Evolutionary conservation across 1,284 basidiomycete species (phyloP).

Genomic region (Irpex rosettiformis): DNA sequence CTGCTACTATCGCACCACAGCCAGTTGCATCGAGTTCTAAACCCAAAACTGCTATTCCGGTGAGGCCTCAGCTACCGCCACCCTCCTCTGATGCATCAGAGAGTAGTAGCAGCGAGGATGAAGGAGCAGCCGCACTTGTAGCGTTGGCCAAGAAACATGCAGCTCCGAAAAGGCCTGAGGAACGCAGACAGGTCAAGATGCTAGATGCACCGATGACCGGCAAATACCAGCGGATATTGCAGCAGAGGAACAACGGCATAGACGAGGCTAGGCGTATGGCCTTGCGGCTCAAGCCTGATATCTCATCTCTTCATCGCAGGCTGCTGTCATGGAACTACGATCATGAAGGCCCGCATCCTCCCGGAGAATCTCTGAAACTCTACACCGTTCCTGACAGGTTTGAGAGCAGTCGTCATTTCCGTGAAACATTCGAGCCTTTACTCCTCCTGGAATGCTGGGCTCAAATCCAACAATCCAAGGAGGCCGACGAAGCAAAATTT

Average conservation of each 20-base stretch:
- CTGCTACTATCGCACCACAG: slow-evolving; percentile 3
- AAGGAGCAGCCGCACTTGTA: slow-evolving; percentile 49
- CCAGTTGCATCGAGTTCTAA: slow-evolving; percentile 28
- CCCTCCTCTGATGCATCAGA: slow-evolving; percentile 2
- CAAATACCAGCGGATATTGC: slow-evolving; percentile 35
- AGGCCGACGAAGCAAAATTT: slow-evolving; percentile 52
- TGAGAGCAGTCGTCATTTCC: slow-evolving; percentile 65
- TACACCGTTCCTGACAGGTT: slow-evolving; percentile 67
- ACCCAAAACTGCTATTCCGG: slow-evolving; percentile 29
- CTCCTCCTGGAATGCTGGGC: slow-evolving; percentile 92
- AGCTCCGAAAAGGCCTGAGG: slow-evolving; percentile 50
- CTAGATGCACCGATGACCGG: slow-evolving; percentile 48
- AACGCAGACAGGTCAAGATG: slow-evolving; percentile 70
- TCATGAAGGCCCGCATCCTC: slow-evolving; percentile 59
- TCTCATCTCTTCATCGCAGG: slow-evolving; percentile 75
- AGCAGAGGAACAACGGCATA: slow-evolving; percentile 44
- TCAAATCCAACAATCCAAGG: slow-evolving; percentile 78
- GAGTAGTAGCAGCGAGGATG: slow-evolving; percentile 27
- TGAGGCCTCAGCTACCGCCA: slow-evolving; percentile 31
- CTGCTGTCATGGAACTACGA: slow-evolving; percentile 88
- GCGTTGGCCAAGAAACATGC: slow-evolving; percentile 53
- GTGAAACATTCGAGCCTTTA: slow-evolving; percentile 81
- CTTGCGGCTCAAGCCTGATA: slow-evolving; percentile 79
- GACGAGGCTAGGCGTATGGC: slow-evolving; percentile 64
- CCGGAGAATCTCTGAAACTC: slow-evolving; percentile 35